phyloP scores from a whole-genome alignment of 208 protist genomes.

The Acanthamoeba royreba region DNA sequence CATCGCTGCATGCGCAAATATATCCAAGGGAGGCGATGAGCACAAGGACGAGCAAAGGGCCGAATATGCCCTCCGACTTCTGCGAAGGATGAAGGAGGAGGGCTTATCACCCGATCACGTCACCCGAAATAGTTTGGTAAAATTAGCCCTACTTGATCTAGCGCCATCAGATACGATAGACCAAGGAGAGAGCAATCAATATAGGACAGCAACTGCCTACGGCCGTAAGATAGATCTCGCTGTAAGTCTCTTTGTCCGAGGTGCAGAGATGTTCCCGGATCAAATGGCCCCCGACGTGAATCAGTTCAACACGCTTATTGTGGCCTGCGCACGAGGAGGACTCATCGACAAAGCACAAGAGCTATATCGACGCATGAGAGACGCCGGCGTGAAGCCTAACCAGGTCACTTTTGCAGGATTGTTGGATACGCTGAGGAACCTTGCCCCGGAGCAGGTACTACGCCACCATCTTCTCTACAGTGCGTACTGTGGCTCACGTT shows the following conservation, averaged over 20 bases:
- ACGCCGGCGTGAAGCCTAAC: neutral
- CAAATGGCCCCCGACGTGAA: neutral
- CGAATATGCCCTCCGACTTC: neutral
- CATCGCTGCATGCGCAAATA: neutral
- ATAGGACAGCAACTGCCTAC: too few species aligned
- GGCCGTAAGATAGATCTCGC: too few species aligned
- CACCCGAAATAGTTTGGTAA: neutral
- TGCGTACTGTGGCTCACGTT: neutral
- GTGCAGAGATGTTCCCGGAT: neutral
- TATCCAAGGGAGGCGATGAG: neutral
- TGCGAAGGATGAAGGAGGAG: neutral
- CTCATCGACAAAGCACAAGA: neutral
- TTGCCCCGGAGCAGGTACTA: too few species aligned
- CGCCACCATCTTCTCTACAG: neutral
- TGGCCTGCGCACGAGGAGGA: neutral
- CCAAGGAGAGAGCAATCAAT: too few species aligned
- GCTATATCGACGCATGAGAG: neutral
- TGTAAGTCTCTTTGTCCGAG: neutral
- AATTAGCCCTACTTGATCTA: neutral
- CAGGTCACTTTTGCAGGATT: neutral
- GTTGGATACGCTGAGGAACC: too few species aligned
- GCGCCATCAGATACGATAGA: neutral
- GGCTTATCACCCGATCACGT: neutral
- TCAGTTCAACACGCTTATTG: neutral
- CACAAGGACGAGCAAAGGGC: neutral